Conservation (phyloP, 2,329 filamentous ascomycete species). For the Diaporthe citriasiana region DNA sequence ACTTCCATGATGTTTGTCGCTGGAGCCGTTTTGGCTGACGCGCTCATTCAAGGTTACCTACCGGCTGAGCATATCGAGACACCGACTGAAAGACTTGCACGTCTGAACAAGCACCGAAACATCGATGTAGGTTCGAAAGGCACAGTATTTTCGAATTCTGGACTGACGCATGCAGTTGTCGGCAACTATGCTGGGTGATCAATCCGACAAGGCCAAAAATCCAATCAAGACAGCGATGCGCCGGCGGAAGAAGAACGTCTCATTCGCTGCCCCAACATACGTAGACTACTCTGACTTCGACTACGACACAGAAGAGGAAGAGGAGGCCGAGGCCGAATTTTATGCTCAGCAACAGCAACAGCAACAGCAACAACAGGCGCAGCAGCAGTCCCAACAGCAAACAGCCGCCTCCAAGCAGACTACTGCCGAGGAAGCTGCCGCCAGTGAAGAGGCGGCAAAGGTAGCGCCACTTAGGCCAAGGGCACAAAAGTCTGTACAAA, state of each 20-base stretch:
- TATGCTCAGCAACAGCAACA: constrained; percentile 50
- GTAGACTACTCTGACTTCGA: constrained; percentile 79
- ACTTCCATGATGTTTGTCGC: not conserved
- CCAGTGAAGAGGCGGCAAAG: constrained; percentile 65
- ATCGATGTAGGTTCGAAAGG: constrained; percentile 81
- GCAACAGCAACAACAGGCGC: constrained; percentile 49
- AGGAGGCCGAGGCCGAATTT: constrained; percentile 64
- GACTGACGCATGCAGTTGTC: constrained; percentile 64
- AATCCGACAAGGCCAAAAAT: constrained; percentile 83
- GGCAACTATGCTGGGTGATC: constrained; percentile 73
- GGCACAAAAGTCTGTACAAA: constrained; percentile 56
- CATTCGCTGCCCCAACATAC: constrained; percentile 87
- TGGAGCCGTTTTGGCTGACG: not conserved
- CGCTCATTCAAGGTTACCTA: constrained; percentile 76
- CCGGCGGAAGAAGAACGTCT: constrained; percentile 87
- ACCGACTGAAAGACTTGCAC: constrained; percentile 91
- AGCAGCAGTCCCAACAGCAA: constrained; percentile 48
- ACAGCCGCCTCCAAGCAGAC: constrained; percentile 47
- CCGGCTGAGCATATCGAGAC: constrained; percentile 99
- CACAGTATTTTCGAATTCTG: constrained; percentile 7
- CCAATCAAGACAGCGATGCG: constrained; percentile 88
- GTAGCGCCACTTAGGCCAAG: constrained; percentile 69
- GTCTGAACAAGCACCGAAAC: constrained; percentile 97
- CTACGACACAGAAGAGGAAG: constrained; percentile 72
- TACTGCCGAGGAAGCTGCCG: constrained; percentile 51